Evolutionary conservation across 2,329 filamentous ascomycete genomes (phyloP), one percentile per base, ranked within the genome.

Genomic region (Aschersonia sp.): DNA sequence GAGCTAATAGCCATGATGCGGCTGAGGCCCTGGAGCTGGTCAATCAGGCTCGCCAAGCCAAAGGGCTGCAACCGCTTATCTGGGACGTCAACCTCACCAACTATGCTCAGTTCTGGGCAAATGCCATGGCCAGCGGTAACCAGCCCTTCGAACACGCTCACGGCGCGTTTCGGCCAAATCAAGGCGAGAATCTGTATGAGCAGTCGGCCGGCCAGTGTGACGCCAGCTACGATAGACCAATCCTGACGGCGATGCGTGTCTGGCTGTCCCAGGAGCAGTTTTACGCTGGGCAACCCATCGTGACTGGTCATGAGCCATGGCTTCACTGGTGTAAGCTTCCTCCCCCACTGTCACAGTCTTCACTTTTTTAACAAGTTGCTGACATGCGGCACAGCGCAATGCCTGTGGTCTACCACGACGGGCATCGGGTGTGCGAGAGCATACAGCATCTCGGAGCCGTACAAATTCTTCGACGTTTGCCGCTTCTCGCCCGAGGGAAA

Each of bases 401-500:
- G 59, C 32, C 60, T 66, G 59, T 65, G 63, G 63, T 60, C 59
- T 6, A 50, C 50, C 5, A 58, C 61, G 3, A 62, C 59, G 3
- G 53, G 60, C 5, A 56, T 66, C 20, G 63, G 63, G 30, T 66
- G 63, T 43, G 61, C 59, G 10, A 57, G 56, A 30, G 59, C 61
- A 5, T 64, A 56, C 45, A 56, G 57, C 50, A 55, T 60, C 44
- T 57, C 56, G 7, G 54, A 59, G n/a, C 53, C 61, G 4, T 63
- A 58, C 55, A 62, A 61, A 48, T 54, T 58, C 47, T 65, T 56
- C 48, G 53, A 55, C 40, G 63, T 66, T 28, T 66, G 63, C 41
- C 63, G 63, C 9, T 64, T 65, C 45, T 50, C 52, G 30, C 61
- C 62, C 2, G 56, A 62, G 42, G 63, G 63, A 30, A 66, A 66